A percentile compares a stretch with the other conserved stretches of the same genome.
These are phyloP conservation scores for Triglochin maritima DNA, from an alignment of 106 monocot genomes.

Conservation along the genomic window DNA sequence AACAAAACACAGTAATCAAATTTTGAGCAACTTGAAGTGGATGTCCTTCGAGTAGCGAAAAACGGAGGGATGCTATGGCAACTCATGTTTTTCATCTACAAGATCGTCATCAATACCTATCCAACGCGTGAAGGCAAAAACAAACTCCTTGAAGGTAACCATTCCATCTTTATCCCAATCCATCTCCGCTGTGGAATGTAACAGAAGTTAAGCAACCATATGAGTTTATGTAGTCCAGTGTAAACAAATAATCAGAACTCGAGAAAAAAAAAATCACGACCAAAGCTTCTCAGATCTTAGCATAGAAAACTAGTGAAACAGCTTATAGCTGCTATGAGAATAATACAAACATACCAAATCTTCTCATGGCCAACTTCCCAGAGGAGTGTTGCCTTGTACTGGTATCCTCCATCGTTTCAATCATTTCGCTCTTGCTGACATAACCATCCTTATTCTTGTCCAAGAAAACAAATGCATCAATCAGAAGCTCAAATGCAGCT, in stretches of 20 bases:
- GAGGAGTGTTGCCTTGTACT: slow-evolving; percentile 42
- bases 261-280: no score
- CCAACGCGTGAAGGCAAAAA: slow-evolving; percentile 81
- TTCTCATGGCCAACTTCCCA: slow-evolving; percentile 61
- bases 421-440: slow-evolving; percentile 65
- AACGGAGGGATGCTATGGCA: no score
- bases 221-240: no score
- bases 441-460: slow-evolving; percentile 86
- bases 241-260: no score
- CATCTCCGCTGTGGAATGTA: slow-evolving; percentile 51
- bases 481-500: slow-evolving; percentile 51
- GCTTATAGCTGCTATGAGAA: not conserved
- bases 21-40: no score
- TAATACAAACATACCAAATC: slow-evolving; percentile 40
- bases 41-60: no score
- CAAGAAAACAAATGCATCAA: slow-evolving; percentile 74
- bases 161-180: slow-evolving; percentile 84
- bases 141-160: slow-evolving; percentile 85
- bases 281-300: no score
- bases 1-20: no score
- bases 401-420: slow-evolving; percentile 54
- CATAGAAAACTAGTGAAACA: not conserved
- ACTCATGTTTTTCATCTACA: slow-evolving; percentile 25
- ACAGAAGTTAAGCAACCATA: no score
- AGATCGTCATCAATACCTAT: slow-evolving; percentile 62